Conservation (phyloP, 768 basidiomycete species). For the Hebeloma cylindrosporum region DNA sequence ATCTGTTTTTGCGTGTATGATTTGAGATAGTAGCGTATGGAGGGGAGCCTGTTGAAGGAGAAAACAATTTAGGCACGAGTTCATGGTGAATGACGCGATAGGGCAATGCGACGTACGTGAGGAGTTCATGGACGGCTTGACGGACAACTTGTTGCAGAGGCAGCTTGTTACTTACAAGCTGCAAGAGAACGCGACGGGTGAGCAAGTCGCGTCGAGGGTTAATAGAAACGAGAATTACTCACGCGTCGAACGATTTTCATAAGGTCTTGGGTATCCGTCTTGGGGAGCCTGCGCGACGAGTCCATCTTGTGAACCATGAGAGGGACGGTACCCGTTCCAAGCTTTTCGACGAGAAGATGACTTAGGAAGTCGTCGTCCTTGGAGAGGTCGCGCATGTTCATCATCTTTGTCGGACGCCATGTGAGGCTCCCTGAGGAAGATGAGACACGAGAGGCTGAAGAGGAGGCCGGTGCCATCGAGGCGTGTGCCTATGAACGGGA, state of each 20-base stretch:
- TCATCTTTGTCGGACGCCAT: constrained; percentile 86
- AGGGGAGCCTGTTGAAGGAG: constrained; percentile 51
- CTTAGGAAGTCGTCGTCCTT: constrained; percentile 91
- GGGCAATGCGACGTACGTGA: constrained; percentile 53
- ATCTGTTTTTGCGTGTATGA: constrained; percentile 80
- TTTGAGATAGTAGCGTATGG: constrained; percentile 78
- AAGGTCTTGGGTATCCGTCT: constrained; percentile 67
- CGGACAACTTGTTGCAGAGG: constrained; percentile 59
- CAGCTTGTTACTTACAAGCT: constrained; percentile 63
- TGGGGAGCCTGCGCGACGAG: constrained; percentile 70
- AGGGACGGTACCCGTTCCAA: constrained; percentile 78
- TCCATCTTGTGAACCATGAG: constrained; percentile 92
- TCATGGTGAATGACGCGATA: constrained; percentile 20
- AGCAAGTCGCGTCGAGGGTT: constrained; percentile 23
- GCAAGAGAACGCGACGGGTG: constrained; percentile 19
- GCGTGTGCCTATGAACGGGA: constrained; percentile 17
- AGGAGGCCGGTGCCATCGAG: constrained; percentile 31
- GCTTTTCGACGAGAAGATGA: constrained; percentile 85
- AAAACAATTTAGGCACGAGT: constrained; percentile 16
- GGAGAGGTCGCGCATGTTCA: constrained; percentile 89
- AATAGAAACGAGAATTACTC: constrained; percentile 25
- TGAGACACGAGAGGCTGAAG: constrained; percentile 23
- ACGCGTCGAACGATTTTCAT: constrained; percentile 79
- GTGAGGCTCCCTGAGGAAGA: constrained; percentile 33
- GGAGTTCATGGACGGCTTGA: constrained; percentile 75